A percentile compares a stretch with the other conserved stretches of the same genome.
Conservation (phyloP, 352 stramenopile species). For the Phytopythium sindhum region DNA sequence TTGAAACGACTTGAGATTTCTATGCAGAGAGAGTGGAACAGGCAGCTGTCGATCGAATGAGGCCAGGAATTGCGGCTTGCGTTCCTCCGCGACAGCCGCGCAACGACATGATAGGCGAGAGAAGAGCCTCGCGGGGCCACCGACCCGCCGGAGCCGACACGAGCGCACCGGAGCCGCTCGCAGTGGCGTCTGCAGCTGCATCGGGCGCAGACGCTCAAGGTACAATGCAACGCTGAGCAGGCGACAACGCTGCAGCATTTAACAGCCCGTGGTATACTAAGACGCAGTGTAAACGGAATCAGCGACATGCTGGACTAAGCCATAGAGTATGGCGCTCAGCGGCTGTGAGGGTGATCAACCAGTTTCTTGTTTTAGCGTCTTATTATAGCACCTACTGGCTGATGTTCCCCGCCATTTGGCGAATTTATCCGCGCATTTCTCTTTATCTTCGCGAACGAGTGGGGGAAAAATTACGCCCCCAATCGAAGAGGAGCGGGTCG, state of each 20-base stretch:
- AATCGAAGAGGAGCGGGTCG: not conserved
- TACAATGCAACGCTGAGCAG: too few relatives aligned
- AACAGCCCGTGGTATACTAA: too few relatives aligned
- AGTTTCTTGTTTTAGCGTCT: not conserved
- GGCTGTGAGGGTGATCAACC: not conserved
- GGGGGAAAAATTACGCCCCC: not conserved
- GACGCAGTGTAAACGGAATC: too few relatives aligned
- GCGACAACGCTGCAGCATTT: too few relatives aligned
- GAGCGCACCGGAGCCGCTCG: too few relatives aligned
- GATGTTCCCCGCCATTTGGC: too few relatives aligned
- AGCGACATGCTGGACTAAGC: too few relatives aligned
- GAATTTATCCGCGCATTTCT: not conserved
- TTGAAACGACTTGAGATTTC: not conserved
- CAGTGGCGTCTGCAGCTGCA: too few relatives aligned
- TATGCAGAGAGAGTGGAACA: not conserved
- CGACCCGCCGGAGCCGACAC: too few relatives aligned
- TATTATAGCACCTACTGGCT: too few relatives aligned
- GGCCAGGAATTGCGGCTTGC: not conserved
- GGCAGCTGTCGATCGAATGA: slow-evolving; percentile 6
- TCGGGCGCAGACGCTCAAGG: too few relatives aligned
- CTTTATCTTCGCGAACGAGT: not conserved
- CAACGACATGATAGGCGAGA: not conserved
- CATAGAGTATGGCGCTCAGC: not conserved
- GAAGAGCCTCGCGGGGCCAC: not conserved
- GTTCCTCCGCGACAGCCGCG: slow-evolving; percentile 3